A percentile compares a stretch with the other conserved stretches of the same genome.
Evolutionary conservation across 768 basidiomycete genomes (phyloP).

Genomic region (Clavulina sp.): DNA sequence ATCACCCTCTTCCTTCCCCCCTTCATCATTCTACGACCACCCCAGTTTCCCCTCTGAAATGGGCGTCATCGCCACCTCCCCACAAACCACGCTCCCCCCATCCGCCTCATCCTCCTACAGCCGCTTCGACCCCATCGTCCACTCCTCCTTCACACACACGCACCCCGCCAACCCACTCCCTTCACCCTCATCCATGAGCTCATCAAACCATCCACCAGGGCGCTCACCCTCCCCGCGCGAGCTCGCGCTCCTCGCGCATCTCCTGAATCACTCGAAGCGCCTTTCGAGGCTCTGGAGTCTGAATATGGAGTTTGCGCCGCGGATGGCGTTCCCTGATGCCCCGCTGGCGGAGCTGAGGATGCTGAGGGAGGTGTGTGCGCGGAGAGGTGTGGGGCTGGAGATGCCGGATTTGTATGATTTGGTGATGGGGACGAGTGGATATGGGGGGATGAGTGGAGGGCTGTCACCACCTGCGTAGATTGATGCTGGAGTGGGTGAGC

Average conservation of each 20-base stretch:
- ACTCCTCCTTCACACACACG: not conserved
- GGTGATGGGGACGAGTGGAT: not conserved
- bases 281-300: not conserved
- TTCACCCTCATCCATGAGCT: not conserved
- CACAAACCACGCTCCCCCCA: not conserved
- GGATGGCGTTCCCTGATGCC: not conserved
- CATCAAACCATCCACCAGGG: not conserved
- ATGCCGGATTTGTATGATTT: slow-evolving; percentile 1
- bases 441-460: too few relatives aligned
- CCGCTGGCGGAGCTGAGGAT: not conserved
- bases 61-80: too few relatives aligned
- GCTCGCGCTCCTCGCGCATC: not conserved
- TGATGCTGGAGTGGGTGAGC: too few relatives aligned
- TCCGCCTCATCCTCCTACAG: not conserved
- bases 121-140: not conserved
- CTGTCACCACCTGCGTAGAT: too few relatives aligned
- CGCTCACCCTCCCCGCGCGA: not conserved
- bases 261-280: not conserved
- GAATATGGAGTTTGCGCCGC: not conserved
- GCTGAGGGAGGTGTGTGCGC: not conserved
- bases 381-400: not conserved
- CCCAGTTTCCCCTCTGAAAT: too few relatives aligned
- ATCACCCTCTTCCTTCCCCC: too few relatives aligned
- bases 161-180: not conserved
- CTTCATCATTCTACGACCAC: too few relatives aligned